phyloP scores from a whole-genome alignment of 495 filamentous ascomycete genomes.

The Letharia lupina region DNA sequence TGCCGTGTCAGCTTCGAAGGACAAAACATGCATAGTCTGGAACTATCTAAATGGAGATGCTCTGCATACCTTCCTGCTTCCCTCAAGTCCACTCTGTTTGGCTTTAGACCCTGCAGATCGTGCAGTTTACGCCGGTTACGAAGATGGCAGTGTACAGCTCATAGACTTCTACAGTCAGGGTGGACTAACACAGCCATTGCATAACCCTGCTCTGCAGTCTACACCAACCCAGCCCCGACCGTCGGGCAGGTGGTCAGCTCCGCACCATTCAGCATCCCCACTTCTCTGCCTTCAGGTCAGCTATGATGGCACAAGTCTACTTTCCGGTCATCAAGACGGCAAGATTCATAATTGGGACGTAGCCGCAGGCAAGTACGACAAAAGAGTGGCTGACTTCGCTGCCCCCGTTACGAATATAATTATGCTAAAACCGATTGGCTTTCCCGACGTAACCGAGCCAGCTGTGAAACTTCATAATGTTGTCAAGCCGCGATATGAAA shows the following conservation, averaged over 20 bases:
- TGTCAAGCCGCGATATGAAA: constrained; percentile 60
- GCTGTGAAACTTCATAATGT: constrained; percentile 50
- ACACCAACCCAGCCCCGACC: constrained; percentile 50
- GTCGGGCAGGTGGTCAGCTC: constrained; percentile 52
- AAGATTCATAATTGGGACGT: constrained; percentile 76
- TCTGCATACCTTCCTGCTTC: constrained; percentile 71
- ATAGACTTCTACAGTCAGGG: constrained; percentile 63
- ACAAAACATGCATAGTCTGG: constrained; percentile 81
- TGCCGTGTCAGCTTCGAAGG: constrained; percentile 67
- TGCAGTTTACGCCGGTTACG: constrained; percentile 72
- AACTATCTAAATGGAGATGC: constrained; percentile 69
- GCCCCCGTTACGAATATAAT: constrained; percentile 71
- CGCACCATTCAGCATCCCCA: constrained; percentile 51
- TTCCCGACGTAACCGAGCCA: constrained; percentile 34
- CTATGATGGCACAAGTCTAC: constrained; percentile 71
- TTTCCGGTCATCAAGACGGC: constrained; percentile 75
- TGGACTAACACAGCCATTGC: constrained; percentile 41
- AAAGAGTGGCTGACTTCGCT: constrained; percentile 57
- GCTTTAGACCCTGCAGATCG: constrained; percentile 76
- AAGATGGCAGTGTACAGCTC: constrained; percentile 75
- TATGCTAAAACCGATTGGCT: constrained; percentile 56
- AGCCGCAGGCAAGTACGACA: constrained; percentile 51
- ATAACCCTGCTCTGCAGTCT: constrained; percentile 45
- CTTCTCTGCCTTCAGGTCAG: constrained; percentile 57
- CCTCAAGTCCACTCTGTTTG: constrained; percentile 60